Percentiles rank a stretch among this genome's conserved stretches.
Conservation (phyloP, 2,329 filamentous ascomycete genomes). For the Aspergillus floridensis region DNA sequence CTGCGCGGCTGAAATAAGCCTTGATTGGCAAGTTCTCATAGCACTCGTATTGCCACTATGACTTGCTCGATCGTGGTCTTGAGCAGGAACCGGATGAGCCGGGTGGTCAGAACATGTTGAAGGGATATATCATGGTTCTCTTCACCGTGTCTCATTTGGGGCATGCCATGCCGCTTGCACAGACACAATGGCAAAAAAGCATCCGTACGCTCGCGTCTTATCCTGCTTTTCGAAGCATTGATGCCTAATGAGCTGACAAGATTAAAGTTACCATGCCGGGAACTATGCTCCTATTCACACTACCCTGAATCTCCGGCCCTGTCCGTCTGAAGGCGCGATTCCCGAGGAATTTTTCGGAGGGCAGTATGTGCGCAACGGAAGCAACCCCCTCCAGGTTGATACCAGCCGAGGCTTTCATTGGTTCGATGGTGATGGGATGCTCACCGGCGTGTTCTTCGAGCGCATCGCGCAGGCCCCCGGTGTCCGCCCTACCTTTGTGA, state of each 20-base stretch:
- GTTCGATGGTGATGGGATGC: conserved; percentile 76
- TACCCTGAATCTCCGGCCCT: conserved; percentile 53
- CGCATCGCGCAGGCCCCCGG: conserved; percentile 37
- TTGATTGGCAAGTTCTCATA: too few relatives aligned
- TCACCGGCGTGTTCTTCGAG: conserved; percentile 62
- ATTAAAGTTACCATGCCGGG: conserved; percentile 57
- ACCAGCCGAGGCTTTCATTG: conserved; percentile 64
- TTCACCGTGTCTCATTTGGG: too few relatives aligned
- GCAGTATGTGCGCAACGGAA: conserved; percentile 70
- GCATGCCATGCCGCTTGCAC: background rate
- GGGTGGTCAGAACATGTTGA: too few relatives aligned
- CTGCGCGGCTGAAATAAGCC: too few relatives aligned
- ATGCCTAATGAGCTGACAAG: background rate
- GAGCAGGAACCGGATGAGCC: too few relatives aligned
- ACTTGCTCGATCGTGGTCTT: too few relatives aligned
- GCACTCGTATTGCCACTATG: too few relatives aligned
- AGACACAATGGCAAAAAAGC: background rate
- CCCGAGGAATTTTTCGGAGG: conserved; percentile 65
- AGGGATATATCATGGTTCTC: too few relatives aligned
- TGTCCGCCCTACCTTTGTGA: conserved; percentile 63
- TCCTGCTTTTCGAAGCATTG: too few relatives aligned
- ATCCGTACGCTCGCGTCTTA: background rate
- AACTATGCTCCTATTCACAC: conserved; percentile 67
- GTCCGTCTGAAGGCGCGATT: conserved; percentile 57
- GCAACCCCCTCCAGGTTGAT: conserved; percentile 65